Conservation (phyloP, 495 filamentous ascomycete genomes). For the Daldinia decipiens region DNA sequence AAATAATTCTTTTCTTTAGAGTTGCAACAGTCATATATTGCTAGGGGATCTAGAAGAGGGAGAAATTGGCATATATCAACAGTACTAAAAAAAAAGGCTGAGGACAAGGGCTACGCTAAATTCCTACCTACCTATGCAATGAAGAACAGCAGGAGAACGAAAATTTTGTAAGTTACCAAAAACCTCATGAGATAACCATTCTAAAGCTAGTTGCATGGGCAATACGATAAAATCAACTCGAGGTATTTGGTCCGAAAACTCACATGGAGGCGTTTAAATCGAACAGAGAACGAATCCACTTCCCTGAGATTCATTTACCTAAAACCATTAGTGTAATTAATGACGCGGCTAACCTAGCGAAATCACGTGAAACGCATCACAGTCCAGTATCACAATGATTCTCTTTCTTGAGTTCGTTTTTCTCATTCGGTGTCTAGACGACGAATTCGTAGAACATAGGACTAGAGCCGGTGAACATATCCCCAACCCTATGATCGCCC, state of each 20-base stretch:
- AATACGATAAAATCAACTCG: not conserved
- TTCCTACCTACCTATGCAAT: too few relatives aligned
- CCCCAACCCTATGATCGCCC: slow-evolving; percentile 46
- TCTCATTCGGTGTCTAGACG: slow-evolving; percentile 50
- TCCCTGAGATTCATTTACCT: not conserved
- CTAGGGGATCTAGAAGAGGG: too few relatives aligned
- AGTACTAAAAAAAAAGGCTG: too few relatives aligned
- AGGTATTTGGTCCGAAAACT: not conserved
- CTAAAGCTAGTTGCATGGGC: not conserved
- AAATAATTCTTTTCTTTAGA: too few relatives aligned
- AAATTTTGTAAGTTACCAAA: not conserved
- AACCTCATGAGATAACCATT: not conserved
- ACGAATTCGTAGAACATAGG: slow-evolving; percentile 49
- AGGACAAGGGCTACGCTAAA: too few relatives aligned
- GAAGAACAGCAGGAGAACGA: too few relatives aligned
- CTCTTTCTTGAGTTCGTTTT: slow-evolving; percentile 43
- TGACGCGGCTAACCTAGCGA: not conserved
- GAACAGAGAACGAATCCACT: not conserved
- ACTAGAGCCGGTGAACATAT: slow-evolving; percentile 47
- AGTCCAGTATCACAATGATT: slow-evolving; percentile 15
- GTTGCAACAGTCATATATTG: too few relatives aligned
- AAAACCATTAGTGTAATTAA: not conserved
- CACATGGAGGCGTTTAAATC: not conserved
- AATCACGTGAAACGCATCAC: slow-evolving; percentile 13
- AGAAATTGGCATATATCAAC: too few relatives aligned